Evolutionary conservation across 2,329 filamentous ascomycete genomes (phyloP), one percentile per base, ranked within the genome.

Genomic region (Didymella keratinophila): DNA sequence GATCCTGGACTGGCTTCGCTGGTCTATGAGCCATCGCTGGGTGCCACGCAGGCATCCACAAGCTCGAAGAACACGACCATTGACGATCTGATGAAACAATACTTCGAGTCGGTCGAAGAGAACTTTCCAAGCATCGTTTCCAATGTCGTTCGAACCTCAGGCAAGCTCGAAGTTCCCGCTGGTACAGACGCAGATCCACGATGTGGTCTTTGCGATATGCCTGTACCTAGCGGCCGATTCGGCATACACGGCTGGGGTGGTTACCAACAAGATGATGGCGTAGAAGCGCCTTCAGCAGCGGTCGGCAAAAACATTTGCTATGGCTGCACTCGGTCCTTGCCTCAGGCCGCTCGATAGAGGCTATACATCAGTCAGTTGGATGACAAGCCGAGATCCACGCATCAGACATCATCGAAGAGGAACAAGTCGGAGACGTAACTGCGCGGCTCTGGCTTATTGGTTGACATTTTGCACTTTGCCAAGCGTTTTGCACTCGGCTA

Each of bases 71-170:
- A 92, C 64, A 84, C 92, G 44, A 96, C 92, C 44, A 97, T 99
- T 69, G 93, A 97, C 72, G 89, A 93, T 66, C 85, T 99, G 52
- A 93, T 98, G 89, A 80, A 84, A 57, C 88, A 92, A 56, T 99
- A 97, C 76, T 97, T 99, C 71, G 86, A 87, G 65, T 89, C 87
- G 39, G 92, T 97, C 16, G 93, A 97, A 73, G 86, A 87, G 64
- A 90, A 89, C 58, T 97, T 96, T 71, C 91, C 93, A 3, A 92
- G 91, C 54, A 92, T 98, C 55, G 93, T 99, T 65, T 90, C 93
- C 30, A 99, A 99, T 74, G 95, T 99, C 10, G 94, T 97, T 5
- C 87, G 92, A 62, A 99, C 94, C 32, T 89, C 91, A n/a, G 89
- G 87, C 50, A 97, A 96, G 78, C 82, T 98, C 39, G 81, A 87